These are phyloP conservation scores for Leptographium lundbergii DNA, from an alignment of 2,329 filamentous ascomycete genomes.

Conservation along the genomic window DNA sequence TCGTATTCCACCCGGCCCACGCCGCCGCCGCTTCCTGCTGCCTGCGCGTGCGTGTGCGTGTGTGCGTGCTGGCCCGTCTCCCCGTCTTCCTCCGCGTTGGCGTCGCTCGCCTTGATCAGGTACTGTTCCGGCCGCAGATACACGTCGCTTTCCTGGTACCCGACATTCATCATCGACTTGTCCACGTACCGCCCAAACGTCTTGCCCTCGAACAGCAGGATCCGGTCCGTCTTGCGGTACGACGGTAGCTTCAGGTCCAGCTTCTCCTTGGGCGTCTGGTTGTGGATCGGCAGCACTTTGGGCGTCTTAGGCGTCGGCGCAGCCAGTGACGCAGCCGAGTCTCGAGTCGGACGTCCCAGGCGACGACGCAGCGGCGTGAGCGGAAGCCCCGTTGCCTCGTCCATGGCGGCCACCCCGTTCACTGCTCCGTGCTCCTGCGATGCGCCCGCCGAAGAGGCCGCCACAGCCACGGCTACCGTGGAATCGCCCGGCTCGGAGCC, in stretches of 20 bases:
- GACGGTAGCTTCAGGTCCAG: constrained; percentile 66
- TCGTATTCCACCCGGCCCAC: constrained; percentile 92
- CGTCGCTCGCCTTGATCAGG: constrained; percentile 52
- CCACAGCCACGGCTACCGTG: neutral
- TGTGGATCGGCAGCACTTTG: constrained; percentile 62
- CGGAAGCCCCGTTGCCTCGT: neutral
- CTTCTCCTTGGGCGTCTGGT: constrained; percentile 68
- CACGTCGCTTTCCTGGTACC: constrained; percentile 89
- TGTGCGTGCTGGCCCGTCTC: constrained; percentile 24
- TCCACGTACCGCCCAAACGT: constrained; percentile 84
- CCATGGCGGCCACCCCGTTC: constrained; percentile 23
- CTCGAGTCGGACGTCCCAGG: constrained; percentile 33
- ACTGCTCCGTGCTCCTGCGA: neutral
- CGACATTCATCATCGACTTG: constrained; percentile 89
- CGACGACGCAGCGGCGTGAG: constrained; percentile 19
- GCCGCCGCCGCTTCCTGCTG: constrained; percentile 20
- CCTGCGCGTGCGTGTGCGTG: neutral
- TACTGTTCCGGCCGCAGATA: constrained; percentile 67
- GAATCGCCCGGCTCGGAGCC: neutral
- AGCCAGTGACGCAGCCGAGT: constrained; percentile 22
- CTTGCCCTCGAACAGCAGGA: constrained; percentile 71
- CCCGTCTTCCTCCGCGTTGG: constrained; percentile 45
- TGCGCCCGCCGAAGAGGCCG: neutral
- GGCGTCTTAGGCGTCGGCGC: constrained; percentile 38
- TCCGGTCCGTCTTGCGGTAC: constrained; percentile 67